Percentiles rank a stretch among this genome's conserved stretches.
phyloP scores from a whole-genome alignment of 1,139 yeast species.

The Suhomyces choctaworum region DNA sequence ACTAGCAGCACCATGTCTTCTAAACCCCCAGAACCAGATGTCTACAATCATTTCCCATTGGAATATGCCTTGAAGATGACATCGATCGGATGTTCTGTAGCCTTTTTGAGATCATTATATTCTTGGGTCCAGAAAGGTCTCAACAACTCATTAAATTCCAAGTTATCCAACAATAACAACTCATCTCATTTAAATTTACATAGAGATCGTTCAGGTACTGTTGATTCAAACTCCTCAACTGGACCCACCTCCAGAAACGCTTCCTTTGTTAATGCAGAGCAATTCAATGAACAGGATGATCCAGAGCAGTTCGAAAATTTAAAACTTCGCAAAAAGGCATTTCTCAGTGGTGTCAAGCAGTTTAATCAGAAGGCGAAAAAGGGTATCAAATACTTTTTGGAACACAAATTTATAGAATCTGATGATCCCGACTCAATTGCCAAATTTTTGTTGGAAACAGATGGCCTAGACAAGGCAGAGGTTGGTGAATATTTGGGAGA shows the following conservation, averaged over 20 bases:
- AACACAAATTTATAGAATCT: conserved; percentile 61
- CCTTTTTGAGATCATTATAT: conserved; percentile 75
- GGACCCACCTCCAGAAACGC: conserved; percentile 33
- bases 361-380: conserved; percentile 85
- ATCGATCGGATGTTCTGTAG: conserved; percentile 77
- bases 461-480: conserved; percentile 78
- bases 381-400: conserved; percentile 65
- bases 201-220: conserved; percentile 44
- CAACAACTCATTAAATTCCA: conserved; percentile 17
- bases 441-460: conserved; percentile 68
- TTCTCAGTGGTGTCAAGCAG: conserved; percentile 73
- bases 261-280: conserved; percentile 31
- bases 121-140: conserved; percentile 87
- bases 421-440: conserved; percentile 72
- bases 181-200: conserved; percentile 21
- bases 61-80: conserved; percentile 85
- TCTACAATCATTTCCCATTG: conserved; percentile 57
- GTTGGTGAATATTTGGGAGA: conserved; percentile 94
- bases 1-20: conserved; percentile 67
- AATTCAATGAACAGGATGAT: conserved; percentile 54
- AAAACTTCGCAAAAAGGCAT: conserved; percentile 79
- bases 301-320: conserved; percentile 83
- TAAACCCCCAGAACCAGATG: conserved; percentile 63
- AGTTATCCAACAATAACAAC: conserved; percentile 14
- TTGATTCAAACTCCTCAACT: conserved; percentile 39